Base-by-base conservation (phyloP, 2,329 filamentous ascomycete genomes). In the Pseudonectria buxi region DNA sequence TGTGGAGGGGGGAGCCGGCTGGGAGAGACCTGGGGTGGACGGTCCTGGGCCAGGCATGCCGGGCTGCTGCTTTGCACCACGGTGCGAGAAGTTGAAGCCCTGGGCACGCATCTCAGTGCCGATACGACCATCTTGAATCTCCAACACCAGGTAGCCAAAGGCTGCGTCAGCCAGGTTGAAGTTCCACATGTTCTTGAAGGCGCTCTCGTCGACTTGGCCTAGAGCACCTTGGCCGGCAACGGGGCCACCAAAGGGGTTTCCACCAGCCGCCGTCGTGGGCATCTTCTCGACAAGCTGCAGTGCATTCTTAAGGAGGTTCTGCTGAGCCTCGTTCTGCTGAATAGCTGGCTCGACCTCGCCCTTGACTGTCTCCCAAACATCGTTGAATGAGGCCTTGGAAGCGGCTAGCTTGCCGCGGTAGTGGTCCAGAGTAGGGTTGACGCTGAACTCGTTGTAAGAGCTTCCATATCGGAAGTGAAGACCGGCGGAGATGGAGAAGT, bases 181-280 rank as follows among this genome's bases (percentile, higher is more conserved):
- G 64, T 98, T 98, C 92, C 92, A 98, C 92, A 96, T 96, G 61
- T 98, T 98, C 72, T 98, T 98, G 76, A 98, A 98, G 2, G 92
- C 92, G 54, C 89, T 95, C 69, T 98, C 92, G 45, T 98, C 92
- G 13, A 98, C 88, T 55, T 94, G 86, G 24, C 92, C 92, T 33
- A 86, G 81, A 39, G 78, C 75, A 35, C 74, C 68, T 33, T 79
- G 80, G 26, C 83, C 84, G 32, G 80, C 78, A 35, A 81, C 77
- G 22, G 86, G 86, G 11, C 90, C 90, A 29, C 92, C 92, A 55
- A 98, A 98, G 6, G 92, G 92, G 59, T 96, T 96, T 14, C 92
- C 92, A 36, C 92, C 92, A 42, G 90, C 94, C 26, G 92, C 92
- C 25, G 88, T 89, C 10, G 81, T 83, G 10, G 92, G 92, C 92